phyloP scores from a whole-genome alignment of 1,139 yeast species.

The Blastobotrys malaysiensis region DNA sequence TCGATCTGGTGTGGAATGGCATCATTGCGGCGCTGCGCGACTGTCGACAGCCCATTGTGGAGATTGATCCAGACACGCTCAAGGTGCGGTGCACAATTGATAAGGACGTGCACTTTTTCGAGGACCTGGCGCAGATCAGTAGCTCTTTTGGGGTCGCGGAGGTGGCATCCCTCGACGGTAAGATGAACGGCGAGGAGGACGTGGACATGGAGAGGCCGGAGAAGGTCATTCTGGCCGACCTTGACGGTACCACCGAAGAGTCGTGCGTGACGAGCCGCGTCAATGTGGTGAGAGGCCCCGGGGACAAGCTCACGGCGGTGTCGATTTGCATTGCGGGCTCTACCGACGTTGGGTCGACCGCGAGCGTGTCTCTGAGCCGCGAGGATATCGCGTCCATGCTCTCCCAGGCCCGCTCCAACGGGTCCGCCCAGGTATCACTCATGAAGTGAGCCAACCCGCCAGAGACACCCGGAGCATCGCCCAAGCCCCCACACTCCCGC shows the following conservation, averaged over 20 bases:
- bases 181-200: constrained; percentile 20
- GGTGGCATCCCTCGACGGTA: constrained; percentile 21
- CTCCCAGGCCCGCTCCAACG: neutral
- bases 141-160: constrained; percentile 62
- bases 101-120: constrained; percentile 1
- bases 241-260: constrained; percentile 81
- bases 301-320: constrained; percentile 19
- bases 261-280: constrained; percentile 42
- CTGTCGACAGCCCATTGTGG: constrained; percentile 61
- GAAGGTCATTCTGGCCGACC: constrained; percentile 52
- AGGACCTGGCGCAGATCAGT: constrained; percentile 31
- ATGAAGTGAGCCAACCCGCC: neutral
- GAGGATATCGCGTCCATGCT: neutral
- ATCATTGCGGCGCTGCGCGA: constrained; percentile 57
- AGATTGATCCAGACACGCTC: constrained; percentile 33
- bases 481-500: neutral
- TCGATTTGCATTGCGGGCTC: constrained; percentile 18
- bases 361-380: neutral
- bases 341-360: constrained; percentile 11
- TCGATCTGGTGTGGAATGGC: constrained; percentile 72
- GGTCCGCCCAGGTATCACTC: neutral
- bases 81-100: constrained; percentile 18
- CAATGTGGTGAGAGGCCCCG: constrained; percentile 35
- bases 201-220: constrained; percentile 32
- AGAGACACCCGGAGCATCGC: neutral